Percentiles rank a stretch among this genome's conserved stretches.
Conservation (phyloP, 495 filamentous ascomycete genomes). For the Viridothelium virens region DNA sequence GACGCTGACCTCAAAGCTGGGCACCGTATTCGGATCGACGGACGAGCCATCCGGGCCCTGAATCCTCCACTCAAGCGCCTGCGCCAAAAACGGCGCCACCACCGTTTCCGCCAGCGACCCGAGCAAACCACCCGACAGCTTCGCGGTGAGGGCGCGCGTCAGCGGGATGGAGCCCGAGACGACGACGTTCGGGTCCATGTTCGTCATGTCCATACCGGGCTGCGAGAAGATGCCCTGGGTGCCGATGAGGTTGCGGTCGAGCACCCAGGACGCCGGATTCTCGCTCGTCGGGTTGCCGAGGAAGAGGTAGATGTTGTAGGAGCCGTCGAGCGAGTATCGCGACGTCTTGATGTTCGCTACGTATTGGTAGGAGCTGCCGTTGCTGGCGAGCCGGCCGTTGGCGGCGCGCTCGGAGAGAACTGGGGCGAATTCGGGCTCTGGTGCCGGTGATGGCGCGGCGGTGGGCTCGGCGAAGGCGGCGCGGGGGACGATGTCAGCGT, state of each 20-base stretch:
- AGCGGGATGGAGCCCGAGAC: constrained; percentile 23
- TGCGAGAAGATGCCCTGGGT: constrained; percentile 24
- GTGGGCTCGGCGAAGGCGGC: constrained; percentile 1
- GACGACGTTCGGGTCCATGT: constrained; percentile 13
- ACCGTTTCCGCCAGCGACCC: constrained; percentile 1
- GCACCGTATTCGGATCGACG: constrained; percentile 20
- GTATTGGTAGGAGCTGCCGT: constrained; percentile 27
- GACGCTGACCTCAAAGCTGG: constrained; percentile 23
- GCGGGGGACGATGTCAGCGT: not conserved
- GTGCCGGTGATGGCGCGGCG: not conserved
- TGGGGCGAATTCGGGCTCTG: constrained; percentile 13
- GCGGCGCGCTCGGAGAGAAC: constrained; percentile 1
- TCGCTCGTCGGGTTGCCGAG: constrained; percentile 20
- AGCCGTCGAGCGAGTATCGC: constrained; percentile 27
- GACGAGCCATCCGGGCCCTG: constrained; percentile 20
- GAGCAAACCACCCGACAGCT: constrained; percentile 15
- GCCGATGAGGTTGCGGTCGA: constrained; percentile 24
- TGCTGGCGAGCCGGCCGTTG: constrained; percentile 10
- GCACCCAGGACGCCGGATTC: constrained; percentile 18
- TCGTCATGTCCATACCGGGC: constrained; percentile 10
- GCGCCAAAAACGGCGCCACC: constrained; percentile 20
- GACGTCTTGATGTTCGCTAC: constrained; percentile 28
- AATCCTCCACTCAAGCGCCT: constrained; percentile 22
- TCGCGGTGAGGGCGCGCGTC: constrained; percentile 20
- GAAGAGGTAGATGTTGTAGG: constrained; percentile 28